Percentiles rank a stretch among this genome's conserved stretches.
Evolutionary conservation across 2,329 filamentous ascomycete species (phyloP).

Genomic region (Delphinella strobiligena): DNA sequence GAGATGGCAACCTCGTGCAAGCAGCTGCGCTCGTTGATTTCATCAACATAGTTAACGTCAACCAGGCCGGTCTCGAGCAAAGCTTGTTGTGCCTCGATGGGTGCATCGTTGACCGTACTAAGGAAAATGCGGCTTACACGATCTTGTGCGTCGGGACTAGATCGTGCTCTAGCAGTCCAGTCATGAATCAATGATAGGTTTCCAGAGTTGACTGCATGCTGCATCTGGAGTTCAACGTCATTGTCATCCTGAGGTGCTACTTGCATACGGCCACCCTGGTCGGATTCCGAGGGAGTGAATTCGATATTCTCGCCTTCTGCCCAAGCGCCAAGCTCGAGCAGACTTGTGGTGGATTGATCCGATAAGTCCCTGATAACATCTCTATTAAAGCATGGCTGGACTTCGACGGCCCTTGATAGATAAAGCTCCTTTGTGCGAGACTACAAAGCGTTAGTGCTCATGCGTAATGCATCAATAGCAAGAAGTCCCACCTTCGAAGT

Average conservation of each 20-base stretch:
- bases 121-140: constrained; percentile 83
- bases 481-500: constrained; percentile 63
- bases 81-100: constrained; percentile 60
- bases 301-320: constrained; percentile 89
- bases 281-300: constrained; percentile 31
- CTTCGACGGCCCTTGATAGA: constrained; percentile 87
- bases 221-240: constrained; percentile 75
- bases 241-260: constrained; percentile 64
- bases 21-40: constrained; percentile 95
- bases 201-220: constrained; percentile 75
- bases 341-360: constrained; percentile 90
- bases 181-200: constrained; percentile 69
- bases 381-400: constrained; percentile 96
- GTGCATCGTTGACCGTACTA: constrained; percentile 75
- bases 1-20: constrained; percentile 95
- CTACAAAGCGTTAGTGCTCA: constrained; percentile 30
- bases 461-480: too few species aligned
- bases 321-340: constrained; percentile 92
- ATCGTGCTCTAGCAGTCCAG: constrained; percentile 59
- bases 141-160: constrained; percentile 52
- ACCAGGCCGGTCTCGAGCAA: constrained; percentile 73
- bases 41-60: constrained; percentile 85
- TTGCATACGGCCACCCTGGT: constrained; percentile 20
- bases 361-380: constrained; percentile 94
- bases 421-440: constrained; percentile 97